Conservation (phyloP, 768 basidiomycete species). For the Russula sp. region DNA sequence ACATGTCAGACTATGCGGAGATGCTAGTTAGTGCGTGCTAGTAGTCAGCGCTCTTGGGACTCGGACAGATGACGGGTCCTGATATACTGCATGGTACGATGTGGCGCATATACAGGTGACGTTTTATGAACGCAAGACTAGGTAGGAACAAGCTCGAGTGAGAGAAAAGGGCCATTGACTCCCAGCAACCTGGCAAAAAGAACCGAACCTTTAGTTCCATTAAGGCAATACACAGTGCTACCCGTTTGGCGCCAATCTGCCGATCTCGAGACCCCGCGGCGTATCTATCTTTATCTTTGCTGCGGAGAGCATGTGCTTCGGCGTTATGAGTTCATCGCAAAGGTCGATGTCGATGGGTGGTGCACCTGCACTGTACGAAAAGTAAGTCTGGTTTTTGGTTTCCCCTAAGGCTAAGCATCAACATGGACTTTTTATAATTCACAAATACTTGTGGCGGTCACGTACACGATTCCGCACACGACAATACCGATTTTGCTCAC, state of each 20-base stretch:
- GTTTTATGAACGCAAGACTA: neutral
- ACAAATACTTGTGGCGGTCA: too few relatives aligned
- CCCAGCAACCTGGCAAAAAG: neutral
- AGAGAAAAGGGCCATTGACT: conserved; percentile 11
- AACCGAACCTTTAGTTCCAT: neutral
- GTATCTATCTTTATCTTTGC: neutral
- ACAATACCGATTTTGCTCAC: neutral
- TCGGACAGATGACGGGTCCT: too few relatives aligned
- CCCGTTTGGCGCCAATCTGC: neutral
- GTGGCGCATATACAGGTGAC: neutral
- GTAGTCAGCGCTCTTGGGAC: too few relatives aligned
- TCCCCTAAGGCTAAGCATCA: too few relatives aligned
- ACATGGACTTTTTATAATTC: too few relatives aligned
- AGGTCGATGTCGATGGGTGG: too few relatives aligned
- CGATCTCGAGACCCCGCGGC: neutral
- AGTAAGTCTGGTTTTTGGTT: too few relatives aligned
- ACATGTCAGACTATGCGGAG: neutral
- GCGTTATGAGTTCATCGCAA: too few relatives aligned
- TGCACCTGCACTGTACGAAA: too few relatives aligned
- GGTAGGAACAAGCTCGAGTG: neutral
- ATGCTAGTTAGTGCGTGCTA: neutral
- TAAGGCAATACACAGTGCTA: neutral
- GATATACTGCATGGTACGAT: neutral
- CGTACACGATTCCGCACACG: neutral
- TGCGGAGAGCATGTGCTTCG: too few relatives aligned